These are phyloP conservation scores for Gynochthodes officinalis DNA, from an alignment of 257 asterid species.

Conservation along the genomic window DNA sequence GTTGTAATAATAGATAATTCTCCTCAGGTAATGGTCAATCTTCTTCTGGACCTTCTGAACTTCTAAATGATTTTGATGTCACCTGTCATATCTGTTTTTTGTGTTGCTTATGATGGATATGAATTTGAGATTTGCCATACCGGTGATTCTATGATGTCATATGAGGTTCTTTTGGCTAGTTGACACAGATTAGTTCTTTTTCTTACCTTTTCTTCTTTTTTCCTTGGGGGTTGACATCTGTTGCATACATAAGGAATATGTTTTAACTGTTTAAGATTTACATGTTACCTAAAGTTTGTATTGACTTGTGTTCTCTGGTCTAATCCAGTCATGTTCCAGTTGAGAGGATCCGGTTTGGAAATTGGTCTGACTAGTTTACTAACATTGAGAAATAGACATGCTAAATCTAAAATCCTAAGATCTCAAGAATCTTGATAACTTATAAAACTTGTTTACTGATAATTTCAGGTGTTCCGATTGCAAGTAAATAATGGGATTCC, in stretches of 20 bases:
- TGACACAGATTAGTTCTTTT: neutral
- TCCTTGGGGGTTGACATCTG: neutral
- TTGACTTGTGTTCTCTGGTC: neutral
- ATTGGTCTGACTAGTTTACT: slow-evolving; percentile 6
- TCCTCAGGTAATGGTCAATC: slow-evolving; percentile 66
- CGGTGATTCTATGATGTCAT: neutral
- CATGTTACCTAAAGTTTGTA: neutral
- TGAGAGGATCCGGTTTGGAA: neutral
- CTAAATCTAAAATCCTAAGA: neutral
- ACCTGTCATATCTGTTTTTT: neutral
- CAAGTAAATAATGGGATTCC: slow-evolving; percentile 99
- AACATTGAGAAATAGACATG: neutral
- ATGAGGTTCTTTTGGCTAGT: neutral
- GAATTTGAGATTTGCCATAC: slow-evolving; percentile 2
- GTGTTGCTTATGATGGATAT: neutral
- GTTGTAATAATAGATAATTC: slow-evolving; percentile 85
- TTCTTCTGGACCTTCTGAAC: slow-evolving; percentile 44
- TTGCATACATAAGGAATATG: neutral
- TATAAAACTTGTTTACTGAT: slow-evolving; percentile 16
- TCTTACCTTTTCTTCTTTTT: neutral
- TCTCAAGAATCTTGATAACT: neutral
- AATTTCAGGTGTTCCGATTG: slow-evolving; percentile 80
- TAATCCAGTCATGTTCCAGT: slow-evolving; percentile 1
- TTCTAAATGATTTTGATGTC: slow-evolving; percentile 24
- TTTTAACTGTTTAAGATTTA: neutral